Percentiles rank a stretch among this genome's conserved stretches.
phyloP scores from a whole-genome alignment of 1,284 basidiomycete species.

The Pseudozyma flocculosa region DNA sequence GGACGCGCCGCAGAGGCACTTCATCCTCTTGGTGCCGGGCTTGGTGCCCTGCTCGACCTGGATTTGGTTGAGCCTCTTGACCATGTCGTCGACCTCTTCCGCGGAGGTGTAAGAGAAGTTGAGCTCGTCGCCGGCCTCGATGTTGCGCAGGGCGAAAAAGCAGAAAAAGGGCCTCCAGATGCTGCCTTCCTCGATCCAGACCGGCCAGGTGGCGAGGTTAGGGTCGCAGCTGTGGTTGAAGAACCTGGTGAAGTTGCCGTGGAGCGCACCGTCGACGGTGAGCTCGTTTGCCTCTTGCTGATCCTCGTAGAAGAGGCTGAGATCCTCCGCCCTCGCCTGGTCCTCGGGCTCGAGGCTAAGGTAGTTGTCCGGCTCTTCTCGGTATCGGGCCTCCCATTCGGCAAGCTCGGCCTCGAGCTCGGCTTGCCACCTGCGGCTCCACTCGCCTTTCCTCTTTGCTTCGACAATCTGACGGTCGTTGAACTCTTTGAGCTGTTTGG shows the following conservation, averaged over 20 bases:
- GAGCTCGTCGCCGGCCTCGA: constrained; percentile 66
- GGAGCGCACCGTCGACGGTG: constrained; percentile 39
- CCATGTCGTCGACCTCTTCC: not conserved
- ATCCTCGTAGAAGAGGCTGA: not conserved
- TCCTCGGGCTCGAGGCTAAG: not conserved
- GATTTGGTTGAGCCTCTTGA: not conserved
- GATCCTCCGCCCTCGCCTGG: constrained; percentile 1
- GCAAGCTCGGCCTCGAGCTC: not conserved
- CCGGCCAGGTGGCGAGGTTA: constrained; percentile 72
- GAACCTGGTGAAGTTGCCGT: constrained; percentile 45
- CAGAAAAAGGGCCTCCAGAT: constrained; percentile 65
- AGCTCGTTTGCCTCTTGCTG: constrained; percentile 17
- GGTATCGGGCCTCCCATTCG: not conserved
- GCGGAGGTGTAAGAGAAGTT: constrained; percentile 15
- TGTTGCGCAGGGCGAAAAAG: constrained; percentile 66
- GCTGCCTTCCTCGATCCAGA: constrained; percentile 70
- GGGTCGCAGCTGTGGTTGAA: constrained; percentile 77
- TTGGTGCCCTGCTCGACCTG: not conserved
- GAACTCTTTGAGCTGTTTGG: not conserved
- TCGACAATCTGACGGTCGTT: not conserved
- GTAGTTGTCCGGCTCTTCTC: constrained; percentile 6
- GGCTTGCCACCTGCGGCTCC: not conserved
- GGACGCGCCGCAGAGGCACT: constrained; percentile 10
- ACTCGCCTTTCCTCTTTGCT: not conserved
- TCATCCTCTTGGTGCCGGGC: constrained; percentile 1